A percentile compares a stretch with the other conserved stretches of the same genome.
Conservation (phyloP, 495 filamentous ascomycete species). For the Annulohypoxylon nitens region DNA sequence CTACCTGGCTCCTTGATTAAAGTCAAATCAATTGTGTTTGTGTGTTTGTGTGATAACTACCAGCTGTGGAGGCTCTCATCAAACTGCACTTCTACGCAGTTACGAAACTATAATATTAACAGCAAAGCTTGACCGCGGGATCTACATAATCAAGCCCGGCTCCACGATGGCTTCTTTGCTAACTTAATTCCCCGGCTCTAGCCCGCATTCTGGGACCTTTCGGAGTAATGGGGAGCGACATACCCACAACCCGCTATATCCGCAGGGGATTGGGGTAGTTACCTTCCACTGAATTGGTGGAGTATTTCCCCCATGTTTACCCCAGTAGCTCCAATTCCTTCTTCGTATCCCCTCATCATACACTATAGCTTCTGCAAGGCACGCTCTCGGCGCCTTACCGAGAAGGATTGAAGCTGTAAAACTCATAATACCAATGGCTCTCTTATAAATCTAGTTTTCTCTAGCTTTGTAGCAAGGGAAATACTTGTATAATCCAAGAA, state of each 20-base stretch:
- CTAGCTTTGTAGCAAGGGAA: background rate
- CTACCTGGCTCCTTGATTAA: background rate
- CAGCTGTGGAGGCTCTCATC: background rate
- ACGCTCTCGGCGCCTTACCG: conserved; percentile 6
- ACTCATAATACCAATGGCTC: background rate
- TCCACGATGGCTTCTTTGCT: conserved; percentile 3
- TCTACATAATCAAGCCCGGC: conserved; percentile 5
- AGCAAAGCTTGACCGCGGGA: background rate
- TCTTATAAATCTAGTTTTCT: background rate
- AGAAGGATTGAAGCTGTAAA: background rate
- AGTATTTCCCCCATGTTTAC: conserved; percentile 31
- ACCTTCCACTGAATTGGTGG: conserved; percentile 33
- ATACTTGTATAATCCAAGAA: conserved; percentile 1
- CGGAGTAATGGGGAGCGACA: conserved; percentile 40
- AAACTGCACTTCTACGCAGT: background rate
- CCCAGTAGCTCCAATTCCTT: background rate
- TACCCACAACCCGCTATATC: conserved; percentile 15
- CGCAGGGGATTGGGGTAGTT: conserved; percentile 30
- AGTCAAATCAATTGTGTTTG: background rate
- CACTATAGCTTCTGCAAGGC: conserved; percentile 26
- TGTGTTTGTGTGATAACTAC: background rate
- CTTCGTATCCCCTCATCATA: conserved; percentile 32
- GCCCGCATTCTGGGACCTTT: conserved; percentile 10
- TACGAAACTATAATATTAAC: background rate
- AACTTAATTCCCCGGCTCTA: conserved; percentile 31